Evolutionary conservation across 108 stramenopile species (phyloP), one percentile per base, ranked within the genome.

Genomic region (Conticribra weissflogii): DNA sequence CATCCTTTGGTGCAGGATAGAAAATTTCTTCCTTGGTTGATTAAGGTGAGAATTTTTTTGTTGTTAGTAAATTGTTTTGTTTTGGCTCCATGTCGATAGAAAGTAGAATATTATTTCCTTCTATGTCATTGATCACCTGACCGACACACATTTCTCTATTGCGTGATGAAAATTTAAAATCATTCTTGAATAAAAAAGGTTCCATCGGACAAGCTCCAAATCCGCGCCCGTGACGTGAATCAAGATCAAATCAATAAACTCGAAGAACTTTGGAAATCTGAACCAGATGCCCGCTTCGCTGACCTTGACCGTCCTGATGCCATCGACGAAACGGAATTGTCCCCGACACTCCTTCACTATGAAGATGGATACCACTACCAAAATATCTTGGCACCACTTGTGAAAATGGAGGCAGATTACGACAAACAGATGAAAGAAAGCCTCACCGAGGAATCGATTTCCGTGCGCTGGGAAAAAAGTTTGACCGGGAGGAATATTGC

Each of bases 361-460:
- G 96, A 98, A 50, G 98, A 99, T 67, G 98, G 97, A 23, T 98
- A 95, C 74, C 97, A 99, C 79, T 98, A 98, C 78, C 97, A 98
- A 79, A 97, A 97, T 80, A 79, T 99, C 32, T 56, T 99, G 32
- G 98, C 96, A 21, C 97, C 98, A 2, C 74, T 99, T 32, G 98
- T 99, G 25, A 96, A 99, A 72, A 83, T 97, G 56, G 98, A 99
- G 83, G 98, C 98, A 0, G 98, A 98, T 81, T 97, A 98, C 57
- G 98, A 99, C 80, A 90, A 91, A 32, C 88, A 89, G 55, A 92
- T 96, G 70, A 98, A 97, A 81, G 97, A 97, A 59, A 84, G 82
- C 66, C 69, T 97, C 71, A 88, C 89, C 17, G 94, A 96, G 81
- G 96, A 96, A 63, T 82, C 76, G 17, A 79, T 99, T 58, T 77